Evolutionary conservation across 768 basidiomycete species (phyloP), one percentile per base, ranked within the genome.

Genomic region (Leccinum uliginosum): DNA sequence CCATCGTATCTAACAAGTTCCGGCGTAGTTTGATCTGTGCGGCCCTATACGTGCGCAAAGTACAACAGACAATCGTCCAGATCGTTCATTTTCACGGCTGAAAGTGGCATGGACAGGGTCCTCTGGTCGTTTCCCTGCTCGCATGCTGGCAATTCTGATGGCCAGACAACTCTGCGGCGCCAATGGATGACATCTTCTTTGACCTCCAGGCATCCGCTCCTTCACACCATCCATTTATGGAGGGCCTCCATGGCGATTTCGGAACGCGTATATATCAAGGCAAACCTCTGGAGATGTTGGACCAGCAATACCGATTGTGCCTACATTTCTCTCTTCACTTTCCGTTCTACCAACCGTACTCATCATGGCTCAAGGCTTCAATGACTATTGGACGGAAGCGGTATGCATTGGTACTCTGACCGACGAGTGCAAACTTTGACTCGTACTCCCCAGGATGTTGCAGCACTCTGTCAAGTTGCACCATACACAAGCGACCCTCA

Each of bases 211-310:
- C 49, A 35, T 50, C 43, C 48, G 49, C 21, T 54, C 38, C 11
- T 59, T 66, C 62, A 61, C 67, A 59, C 56, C 43, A 51, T 23
- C 55, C n/a, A 17, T 35, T 58, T 63, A 24, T 24, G 59, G 59
- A 50, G 57, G 44, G 63, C 58, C 63, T 69, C 63, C 59, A 67
- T 10, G 57, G 57, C 32, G 9, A 43, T 24, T 53, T 54, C 49
- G 47, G 45, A 48, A 32, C 26, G 24, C 30, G 61, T 68, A 70
- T 51, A 69, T 69, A 65, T 50, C 27, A 15, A 24, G 17, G 40
- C 19, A 24, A 24, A 3, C 19, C n/a, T 53, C 54, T 59, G 30
- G 35, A 17, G 47, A 47, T 23, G 45, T 34, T 50, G 32, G 51
- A 55, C 50, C 67, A 35, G 12, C 51, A 55, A 45, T 10, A 59